phyloP scores from a whole-genome alignment of 164 flowering plant species.

The Magnolia sinica region DNA sequence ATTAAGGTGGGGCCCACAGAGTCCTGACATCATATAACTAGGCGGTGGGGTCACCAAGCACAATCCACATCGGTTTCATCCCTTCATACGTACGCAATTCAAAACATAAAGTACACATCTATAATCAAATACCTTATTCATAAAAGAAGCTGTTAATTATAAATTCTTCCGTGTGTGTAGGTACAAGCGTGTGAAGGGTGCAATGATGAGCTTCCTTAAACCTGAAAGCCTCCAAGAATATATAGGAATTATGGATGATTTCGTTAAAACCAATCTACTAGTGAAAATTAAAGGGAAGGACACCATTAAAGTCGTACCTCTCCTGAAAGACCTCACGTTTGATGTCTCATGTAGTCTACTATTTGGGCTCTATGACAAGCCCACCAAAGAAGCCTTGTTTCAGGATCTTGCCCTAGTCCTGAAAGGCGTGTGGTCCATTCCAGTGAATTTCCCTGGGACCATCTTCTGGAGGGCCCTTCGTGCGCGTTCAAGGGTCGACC shows the following conservation, averaged over 20 bases:
- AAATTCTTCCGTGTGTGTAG: not conserved
- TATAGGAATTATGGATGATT: not conserved
- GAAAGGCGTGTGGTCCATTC: not conserved
- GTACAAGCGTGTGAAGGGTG: not conserved
- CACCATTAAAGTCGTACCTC: not conserved
- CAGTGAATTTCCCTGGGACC: constrained; percentile 3
- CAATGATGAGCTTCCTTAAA: not conserved
- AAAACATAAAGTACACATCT: too few relatives aligned
- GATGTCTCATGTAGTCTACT: not conserved
- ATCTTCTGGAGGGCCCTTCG: not conserved
- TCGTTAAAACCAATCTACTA: not conserved
- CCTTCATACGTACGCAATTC: too few relatives aligned
- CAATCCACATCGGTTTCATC: too few relatives aligned
- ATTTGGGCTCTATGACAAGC: not conserved
- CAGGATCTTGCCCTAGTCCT: not conserved
- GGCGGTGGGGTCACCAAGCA: too few relatives aligned
- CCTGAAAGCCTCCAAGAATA: not conserved
- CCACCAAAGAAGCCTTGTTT: not conserved
- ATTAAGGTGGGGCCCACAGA: too few relatives aligned
- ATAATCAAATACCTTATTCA: too few relatives aligned
- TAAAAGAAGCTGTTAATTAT: too few relatives aligned
- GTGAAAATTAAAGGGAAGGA: not conserved
- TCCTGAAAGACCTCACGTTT: not conserved
- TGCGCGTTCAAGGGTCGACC: not conserved
- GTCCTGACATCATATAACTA: too few relatives aligned